These are phyloP conservation scores for Starmerella asiatica DNA, from an alignment of 805 yeast genomes.

Conservation along the genomic window DNA sequence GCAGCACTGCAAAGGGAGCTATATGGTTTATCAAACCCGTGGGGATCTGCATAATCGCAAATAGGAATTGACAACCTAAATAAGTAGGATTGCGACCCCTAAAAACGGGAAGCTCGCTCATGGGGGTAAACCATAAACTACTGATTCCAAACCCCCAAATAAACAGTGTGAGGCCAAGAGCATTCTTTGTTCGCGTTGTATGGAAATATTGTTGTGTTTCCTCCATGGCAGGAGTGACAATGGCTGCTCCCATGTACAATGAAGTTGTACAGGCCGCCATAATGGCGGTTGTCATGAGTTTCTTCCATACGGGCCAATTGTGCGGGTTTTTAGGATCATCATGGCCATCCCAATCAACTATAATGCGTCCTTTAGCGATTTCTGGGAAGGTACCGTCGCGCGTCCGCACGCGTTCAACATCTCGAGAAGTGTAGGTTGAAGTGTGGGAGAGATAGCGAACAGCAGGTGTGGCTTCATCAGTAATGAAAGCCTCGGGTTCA, in stretches of 20 bases:
- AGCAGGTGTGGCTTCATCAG: too few species aligned
- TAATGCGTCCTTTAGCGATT: constrained; percentile 25
- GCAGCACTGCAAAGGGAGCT: constrained; percentile 37
- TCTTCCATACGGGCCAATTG: constrained; percentile 40
- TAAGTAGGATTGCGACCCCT: constrained; percentile 40
- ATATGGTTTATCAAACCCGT: constrained; percentile 39
- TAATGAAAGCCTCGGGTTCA: too few species aligned
- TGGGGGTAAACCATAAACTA: constrained; percentile 42
- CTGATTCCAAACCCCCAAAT: constrained; percentile 51
- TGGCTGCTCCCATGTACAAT: constrained; percentile 47
- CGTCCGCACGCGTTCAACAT: background rate
- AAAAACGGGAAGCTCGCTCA: constrained; percentile 36
- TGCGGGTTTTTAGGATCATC: constrained; percentile 33
- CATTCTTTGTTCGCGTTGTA: constrained; percentile 32
- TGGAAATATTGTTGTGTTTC: constrained; percentile 31
- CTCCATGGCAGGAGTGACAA: constrained; percentile 42
- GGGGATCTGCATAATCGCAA: constrained; percentile 42
- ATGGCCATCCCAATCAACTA: constrained; percentile 25
- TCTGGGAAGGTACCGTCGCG: background rate
- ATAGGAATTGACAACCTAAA: constrained; percentile 34
- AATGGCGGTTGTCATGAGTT: constrained; percentile 29
- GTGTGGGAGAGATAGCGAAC: background rate
- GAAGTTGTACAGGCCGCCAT: constrained; percentile 37
- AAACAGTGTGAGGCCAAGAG: constrained; percentile 40
- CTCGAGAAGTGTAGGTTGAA: background rate